Evolutionary conservation across 2,329 filamentous ascomycete species (phyloP), one percentile per base, ranked within the genome.

Genomic region (Neurospora sp.): DNA sequence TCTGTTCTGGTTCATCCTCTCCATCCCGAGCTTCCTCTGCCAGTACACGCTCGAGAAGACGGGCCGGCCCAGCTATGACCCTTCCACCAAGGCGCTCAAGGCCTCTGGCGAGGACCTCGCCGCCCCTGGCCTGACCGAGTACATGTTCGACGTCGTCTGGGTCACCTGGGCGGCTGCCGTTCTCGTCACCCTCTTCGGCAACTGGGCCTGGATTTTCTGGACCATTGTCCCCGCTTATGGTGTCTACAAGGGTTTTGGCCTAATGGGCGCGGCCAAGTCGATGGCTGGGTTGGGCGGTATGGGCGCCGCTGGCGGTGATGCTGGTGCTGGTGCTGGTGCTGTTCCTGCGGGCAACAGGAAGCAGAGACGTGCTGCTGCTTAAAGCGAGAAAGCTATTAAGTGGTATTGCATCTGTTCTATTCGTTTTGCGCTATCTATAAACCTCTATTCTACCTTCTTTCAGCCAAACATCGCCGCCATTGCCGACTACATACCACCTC

Each of bases 61-160:
- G 8, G 93, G 92, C 13, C 91, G 95, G 10, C 96, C 96, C 33
- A 89, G 84, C 72, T 92, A 90, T 78, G 87, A 89, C 74, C 79
- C 89, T 28, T 81, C 82, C 36, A 89, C 88, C 67, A 86, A 84
- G 15, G 85, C 90, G n/a, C 84, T 98, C 72, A 89, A 88, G 78
- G 88, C 86, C 39, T 84, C 92, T 0, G 95, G 96, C 62, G 94
- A 98, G 79, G 96, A 99, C 79, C 87, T 99, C 68, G 89, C 91
- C 68, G 92, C 93, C 10, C 87, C 90, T 40, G 96, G 96, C 4
- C 82, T 99, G 83, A 98, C 95, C 11, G 96, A 97, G 82, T 98
- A 96, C 84, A 93, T 98, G 91, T 99, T 97, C 86, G 96, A 99
- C 81, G 88, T 97, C 67, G 84, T 97, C 68, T 98, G 97, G 87